These are phyloP conservation scores for Pseudogymnoascus sp. DNA, from an alignment of 2,329 filamentous ascomycete species.

Conservation along the genomic window DNA sequence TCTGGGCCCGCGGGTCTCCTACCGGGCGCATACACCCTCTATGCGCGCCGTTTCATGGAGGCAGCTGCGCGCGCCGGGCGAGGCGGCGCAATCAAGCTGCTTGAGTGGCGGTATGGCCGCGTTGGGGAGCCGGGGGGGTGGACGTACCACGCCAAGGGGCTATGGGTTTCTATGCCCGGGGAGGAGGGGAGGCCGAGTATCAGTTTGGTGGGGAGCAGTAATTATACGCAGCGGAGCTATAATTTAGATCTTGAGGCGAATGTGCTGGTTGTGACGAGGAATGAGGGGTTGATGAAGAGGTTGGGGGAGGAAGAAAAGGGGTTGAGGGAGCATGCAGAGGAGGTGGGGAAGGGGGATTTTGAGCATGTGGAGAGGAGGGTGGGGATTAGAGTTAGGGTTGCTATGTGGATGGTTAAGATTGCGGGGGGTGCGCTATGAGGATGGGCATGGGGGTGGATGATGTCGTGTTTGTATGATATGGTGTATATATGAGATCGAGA, in stretches of 20 bases:
- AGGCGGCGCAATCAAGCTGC: slow-evolving; percentile 56
- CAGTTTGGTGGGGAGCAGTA: slow-evolving; percentile 81
- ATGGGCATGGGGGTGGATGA: not conserved
- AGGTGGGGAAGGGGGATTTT: slow-evolving; percentile 69
- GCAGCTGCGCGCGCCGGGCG: slow-evolving; percentile 29
- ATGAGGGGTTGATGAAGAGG: slow-evolving; percentile 60
- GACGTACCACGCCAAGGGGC: slow-evolving; percentile 96
- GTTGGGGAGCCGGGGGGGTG: slow-evolving; percentile 77
- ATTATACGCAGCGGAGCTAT: slow-evolving; percentile 93
- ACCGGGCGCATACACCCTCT: slow-evolving; percentile 83
- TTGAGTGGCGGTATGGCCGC: slow-evolving; percentile 80
- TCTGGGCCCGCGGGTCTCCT: slow-evolving; percentile 83
- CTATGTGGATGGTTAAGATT: slow-evolving; percentile 87
- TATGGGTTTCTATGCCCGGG: slow-evolving; percentile 71
- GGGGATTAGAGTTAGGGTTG: slow-evolving; percentile 71
- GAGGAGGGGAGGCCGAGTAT: slow-evolving; percentile 57
- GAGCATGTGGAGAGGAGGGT: slow-evolving; percentile 74
- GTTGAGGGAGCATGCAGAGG: slow-evolving; percentile 65
- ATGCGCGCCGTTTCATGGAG: slow-evolving; percentile 71
- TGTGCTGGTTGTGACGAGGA: slow-evolving; percentile 72
- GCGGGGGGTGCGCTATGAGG: slow-evolving; percentile 76
- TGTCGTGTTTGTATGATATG: not conserved
- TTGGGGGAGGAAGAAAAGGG: slow-evolving; percentile 74
- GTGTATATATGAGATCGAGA: not conserved
- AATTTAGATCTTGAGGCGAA: slow-evolving; percentile 86